These are phyloP conservation scores for Leccinum uliginosum DNA, from an alignment of 768 basidiomycete species.

Conservation along the genomic window DNA sequence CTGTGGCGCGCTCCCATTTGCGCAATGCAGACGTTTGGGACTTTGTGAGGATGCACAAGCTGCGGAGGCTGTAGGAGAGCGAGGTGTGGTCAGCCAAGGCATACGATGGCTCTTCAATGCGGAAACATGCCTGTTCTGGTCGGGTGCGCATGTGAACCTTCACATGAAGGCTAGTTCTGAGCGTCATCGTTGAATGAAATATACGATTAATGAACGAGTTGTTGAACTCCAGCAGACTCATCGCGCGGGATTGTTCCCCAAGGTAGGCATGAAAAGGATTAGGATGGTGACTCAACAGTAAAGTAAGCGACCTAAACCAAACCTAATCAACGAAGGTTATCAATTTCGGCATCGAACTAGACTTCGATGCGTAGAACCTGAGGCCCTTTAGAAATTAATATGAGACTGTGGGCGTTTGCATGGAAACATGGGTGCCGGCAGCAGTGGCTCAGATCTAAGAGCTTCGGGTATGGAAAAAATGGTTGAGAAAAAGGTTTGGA, in stretches of 20 bases:
- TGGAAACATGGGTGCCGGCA: too few species aligned
- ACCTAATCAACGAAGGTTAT: too few species aligned
- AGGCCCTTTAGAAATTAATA: too few species aligned
- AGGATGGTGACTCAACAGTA: too few species aligned
- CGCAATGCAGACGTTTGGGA: conserved; percentile 4
- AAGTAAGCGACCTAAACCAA: too few species aligned
- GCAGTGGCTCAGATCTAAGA: too few species aligned
- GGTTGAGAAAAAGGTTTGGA: too few species aligned
- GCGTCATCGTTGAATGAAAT: background rate
- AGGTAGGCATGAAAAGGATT: background rate
- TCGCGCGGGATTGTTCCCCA: background rate
- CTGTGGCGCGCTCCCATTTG: background rate
- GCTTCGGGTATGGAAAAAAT: too few species aligned
- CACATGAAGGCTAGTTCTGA: conserved; percentile 2
- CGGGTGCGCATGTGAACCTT: background rate
- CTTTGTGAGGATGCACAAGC: background rate
- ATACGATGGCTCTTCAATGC: background rate
- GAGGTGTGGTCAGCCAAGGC: background rate
- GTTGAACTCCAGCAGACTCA: conserved; percentile 3
- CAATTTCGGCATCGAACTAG: too few species aligned
- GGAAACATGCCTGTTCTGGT: background rate
- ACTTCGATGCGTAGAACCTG: too few species aligned
- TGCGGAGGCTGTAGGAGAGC: background rate
- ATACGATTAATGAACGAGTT: background rate
- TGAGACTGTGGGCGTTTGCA: too few species aligned